Evolutionary conservation across 805 yeast species (phyloP).

Genomic region (Sugiyamaella mastotermitis): DNA sequence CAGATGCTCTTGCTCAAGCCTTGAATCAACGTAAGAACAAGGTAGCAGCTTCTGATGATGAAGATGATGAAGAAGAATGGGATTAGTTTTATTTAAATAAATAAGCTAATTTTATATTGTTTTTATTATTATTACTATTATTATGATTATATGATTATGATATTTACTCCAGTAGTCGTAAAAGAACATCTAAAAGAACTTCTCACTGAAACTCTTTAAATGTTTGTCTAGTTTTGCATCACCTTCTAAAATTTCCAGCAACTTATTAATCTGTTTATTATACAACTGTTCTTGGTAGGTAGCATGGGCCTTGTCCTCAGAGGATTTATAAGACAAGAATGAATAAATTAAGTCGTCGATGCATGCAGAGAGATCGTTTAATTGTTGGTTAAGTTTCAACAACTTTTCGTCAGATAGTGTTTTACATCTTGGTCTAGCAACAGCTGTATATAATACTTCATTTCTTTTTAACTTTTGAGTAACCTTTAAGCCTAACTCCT

Average conservation of each 20-base stretch:
- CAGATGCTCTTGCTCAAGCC: conserved; percentile 87
- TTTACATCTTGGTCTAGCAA: neutral
- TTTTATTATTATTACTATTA: neutral
- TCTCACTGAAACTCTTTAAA: neutral
- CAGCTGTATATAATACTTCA: neutral
- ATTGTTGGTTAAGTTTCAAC: neutral
- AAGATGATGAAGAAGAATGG: conserved; percentile 78
- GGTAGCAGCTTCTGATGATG: conserved; percentile 77
- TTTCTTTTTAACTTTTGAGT: neutral
- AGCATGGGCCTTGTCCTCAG: neutral
- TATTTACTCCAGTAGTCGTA: neutral
- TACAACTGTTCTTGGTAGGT: neutral
- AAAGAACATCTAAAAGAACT: neutral
- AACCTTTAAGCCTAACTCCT: neutral
- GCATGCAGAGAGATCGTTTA: neutral
- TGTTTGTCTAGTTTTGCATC: neutral
- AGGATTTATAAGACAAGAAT: neutral
- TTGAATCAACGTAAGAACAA: conserved; percentile 74
- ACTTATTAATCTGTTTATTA: neutral
- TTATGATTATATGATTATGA: neutral
- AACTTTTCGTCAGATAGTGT: neutral
- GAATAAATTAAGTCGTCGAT: neutral
- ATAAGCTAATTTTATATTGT: neutral
- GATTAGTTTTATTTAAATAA: conserved; percentile 4
- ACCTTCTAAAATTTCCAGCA: neutral